Conservation (phyloP, 257 asterid genomes). For the Primulina huaijiensis region DNA sequence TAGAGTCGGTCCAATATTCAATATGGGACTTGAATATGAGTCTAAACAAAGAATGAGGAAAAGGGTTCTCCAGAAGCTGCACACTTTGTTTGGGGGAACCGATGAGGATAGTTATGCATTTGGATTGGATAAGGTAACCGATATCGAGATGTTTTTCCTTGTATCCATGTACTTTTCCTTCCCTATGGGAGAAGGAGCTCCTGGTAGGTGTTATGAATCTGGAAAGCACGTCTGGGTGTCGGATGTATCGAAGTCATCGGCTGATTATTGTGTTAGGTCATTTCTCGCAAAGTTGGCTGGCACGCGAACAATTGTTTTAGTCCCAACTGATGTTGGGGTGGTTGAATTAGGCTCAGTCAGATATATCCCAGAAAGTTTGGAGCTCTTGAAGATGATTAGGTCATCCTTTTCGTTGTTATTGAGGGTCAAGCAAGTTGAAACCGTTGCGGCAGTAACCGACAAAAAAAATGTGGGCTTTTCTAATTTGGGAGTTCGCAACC, state of each 20-base stretch:
- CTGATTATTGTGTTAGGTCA: slow-evolving; percentile 75
- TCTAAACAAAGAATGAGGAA: slow-evolving; percentile 88
- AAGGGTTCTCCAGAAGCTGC: slow-evolving; percentile 73
- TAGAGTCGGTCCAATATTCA: slow-evolving; percentile 45
- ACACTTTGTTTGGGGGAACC: slow-evolving; percentile 68
- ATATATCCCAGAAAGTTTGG: slow-evolving; percentile 57
- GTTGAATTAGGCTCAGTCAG: slow-evolving; percentile 93
- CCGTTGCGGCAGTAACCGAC: slow-evolving; percentile 30
- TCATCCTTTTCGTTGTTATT: slow-evolving; percentile 43
- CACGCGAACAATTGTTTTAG: slow-evolving; percentile 75
- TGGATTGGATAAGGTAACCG: slow-evolving; percentile 91
- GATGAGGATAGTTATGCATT: slow-evolving; percentile 84
- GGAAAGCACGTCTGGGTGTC: slow-evolving; percentile 70
- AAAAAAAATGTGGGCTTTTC: slow-evolving; percentile 35
- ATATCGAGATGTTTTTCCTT: slow-evolving; percentile 92
- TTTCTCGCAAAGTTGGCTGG: slow-evolving; percentile 81
- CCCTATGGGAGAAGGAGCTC: slow-evolving; percentile 85
- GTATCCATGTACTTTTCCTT: slow-evolving; percentile 96
- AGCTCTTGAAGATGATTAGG: slow-evolving; percentile 48
- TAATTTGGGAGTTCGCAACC: slow-evolving; percentile 33
- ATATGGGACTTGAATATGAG: slow-evolving; percentile 60
- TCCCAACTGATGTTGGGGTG: slow-evolving; percentile 87
- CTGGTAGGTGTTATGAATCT: slow-evolving; percentile 68
- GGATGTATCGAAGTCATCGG: slow-evolving; percentile 41
- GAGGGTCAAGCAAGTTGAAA: slow-evolving; percentile 45